A percentile compares a stretch with the other conserved stretches of the same genome.
Evolutionary conservation across 2,329 filamentous ascomycete species (phyloP).

Genomic region (Xylariaceae sp.): DNA sequence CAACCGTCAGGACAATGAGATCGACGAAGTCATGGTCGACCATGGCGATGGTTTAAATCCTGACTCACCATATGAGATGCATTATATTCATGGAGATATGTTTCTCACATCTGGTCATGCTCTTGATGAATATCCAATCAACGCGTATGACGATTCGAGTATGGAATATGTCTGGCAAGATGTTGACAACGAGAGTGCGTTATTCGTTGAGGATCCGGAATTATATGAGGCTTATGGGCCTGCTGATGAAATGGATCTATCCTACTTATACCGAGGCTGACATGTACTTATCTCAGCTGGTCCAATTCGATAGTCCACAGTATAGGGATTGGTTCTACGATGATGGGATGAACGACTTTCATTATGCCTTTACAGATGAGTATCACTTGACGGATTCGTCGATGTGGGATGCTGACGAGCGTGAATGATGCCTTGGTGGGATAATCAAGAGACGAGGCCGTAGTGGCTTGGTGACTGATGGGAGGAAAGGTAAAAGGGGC

Average conservation of each 20-base stretch:
- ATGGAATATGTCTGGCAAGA: neutral
- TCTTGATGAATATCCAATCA: neutral
- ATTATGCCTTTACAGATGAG: neutral
- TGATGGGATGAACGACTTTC: conserved; percentile 1
- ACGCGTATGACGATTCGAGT: neutral
- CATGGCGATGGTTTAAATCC: neutral
- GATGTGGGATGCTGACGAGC: neutral
- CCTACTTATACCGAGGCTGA: neutral
- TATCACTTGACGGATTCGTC: neutral
- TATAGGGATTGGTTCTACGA: conserved; percentile 1
- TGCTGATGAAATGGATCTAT: neutral
- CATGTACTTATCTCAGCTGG: neutral
- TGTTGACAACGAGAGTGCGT: neutral
- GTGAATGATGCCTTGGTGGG: conserved; percentile 26
- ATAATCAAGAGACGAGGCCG: too few species aligned
- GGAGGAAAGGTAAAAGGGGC: too few species aligned
- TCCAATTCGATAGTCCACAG: neutral
- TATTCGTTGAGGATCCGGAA: neutral
- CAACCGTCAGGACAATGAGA: neutral
- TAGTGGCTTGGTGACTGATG: too few species aligned
- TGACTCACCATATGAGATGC: neutral
- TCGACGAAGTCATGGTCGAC: neutral
- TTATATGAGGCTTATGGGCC: neutral
- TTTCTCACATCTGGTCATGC: neutral
- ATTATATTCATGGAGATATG: neutral